Conservation (phyloP, 257 asterid species). For the Datura wrightii region DNA sequence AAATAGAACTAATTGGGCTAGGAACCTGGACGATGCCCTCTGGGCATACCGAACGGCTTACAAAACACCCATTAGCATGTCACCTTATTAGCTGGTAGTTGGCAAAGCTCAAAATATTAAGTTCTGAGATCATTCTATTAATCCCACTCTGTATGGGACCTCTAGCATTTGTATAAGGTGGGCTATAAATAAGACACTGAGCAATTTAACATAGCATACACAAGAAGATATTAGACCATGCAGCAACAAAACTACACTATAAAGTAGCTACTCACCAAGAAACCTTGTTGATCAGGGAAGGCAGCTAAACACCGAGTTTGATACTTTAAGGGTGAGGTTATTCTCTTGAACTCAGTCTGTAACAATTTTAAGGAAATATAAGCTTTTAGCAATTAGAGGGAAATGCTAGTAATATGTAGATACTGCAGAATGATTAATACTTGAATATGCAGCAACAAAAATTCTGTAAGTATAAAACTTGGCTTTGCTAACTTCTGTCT, state of each 20-base stretch:
- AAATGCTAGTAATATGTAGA: conserved; percentile 14
- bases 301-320: conserved; percentile 98
- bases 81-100: too few species aligned
- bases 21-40: too few species aligned
- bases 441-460: conserved; percentile 5
- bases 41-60: too few species aligned
- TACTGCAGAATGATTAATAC: neutral
- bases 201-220: neutral
- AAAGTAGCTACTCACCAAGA: conserved; percentile 64
- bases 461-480: neutral
- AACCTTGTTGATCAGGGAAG: conserved; percentile 98
- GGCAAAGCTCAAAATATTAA: neutral
- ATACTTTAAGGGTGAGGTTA: conserved; percentile 86
- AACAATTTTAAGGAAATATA: neutral
- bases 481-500: neutral
- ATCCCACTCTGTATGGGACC: neutral
- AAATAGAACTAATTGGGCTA: too few species aligned
- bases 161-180: neutral
- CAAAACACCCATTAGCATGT: too few species aligned
- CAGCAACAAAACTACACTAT: neutral
- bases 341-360: conserved; percentile 90
- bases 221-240: neutral
- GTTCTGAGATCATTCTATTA: neutral
- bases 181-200: neutral
- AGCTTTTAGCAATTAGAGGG: neutral